Base-by-base conservation (phyloP, 2,329 filamentous ascomycete genomes). In the Xylaria sp. region DNA sequence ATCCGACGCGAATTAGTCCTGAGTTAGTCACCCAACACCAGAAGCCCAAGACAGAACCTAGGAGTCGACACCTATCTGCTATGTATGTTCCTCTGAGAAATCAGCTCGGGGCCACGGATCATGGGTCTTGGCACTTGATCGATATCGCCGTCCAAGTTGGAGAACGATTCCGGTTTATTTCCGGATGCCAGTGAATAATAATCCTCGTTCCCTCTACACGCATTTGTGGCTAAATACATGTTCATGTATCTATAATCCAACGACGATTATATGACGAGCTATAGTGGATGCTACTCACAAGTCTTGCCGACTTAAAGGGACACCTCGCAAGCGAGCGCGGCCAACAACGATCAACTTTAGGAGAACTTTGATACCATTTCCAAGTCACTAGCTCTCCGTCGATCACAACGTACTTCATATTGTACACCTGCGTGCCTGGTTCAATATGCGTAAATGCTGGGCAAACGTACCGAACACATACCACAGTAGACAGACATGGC, bases 81-180 rank as follows among this genome's bases (percentile, higher is more conserved):
- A 19, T 23, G 35, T 33, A 8, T n/a, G 15, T 12, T 52, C 9
- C 19, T 28, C 38, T 46, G 21, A 9, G 35, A 19, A 17, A 38
- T 38, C 45, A 40, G 53, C 46, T 43, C 11, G 45, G 19, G 35
- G 15, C 21, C 9, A 31, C 28, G 4, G 28, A 5, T 5, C 28
- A 31, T 31, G 9, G 28, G 4, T 5, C 28, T n/a, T 43, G 4
- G 12, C 37, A 31, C 40, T 60, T 52, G 52, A 60, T 60, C 61
- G 25, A 19, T 43, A 49, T 47, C 11, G 8, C 14, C 45, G 46
- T 17, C 25, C 31, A n/a, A 5, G 28, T 9, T 38, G 11, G 14
- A 47, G 40, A 8, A 54, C 19, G n/a, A 12, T 21, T 21, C 61
- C 52, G 52, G 59, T 47, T 64, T 64, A 64, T 64, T 61, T 43